These are phyloP conservation scores for Phytophthora pluvialis DNA, from an alignment of 352 stramenopile species.

Conservation along the genomic window DNA sequence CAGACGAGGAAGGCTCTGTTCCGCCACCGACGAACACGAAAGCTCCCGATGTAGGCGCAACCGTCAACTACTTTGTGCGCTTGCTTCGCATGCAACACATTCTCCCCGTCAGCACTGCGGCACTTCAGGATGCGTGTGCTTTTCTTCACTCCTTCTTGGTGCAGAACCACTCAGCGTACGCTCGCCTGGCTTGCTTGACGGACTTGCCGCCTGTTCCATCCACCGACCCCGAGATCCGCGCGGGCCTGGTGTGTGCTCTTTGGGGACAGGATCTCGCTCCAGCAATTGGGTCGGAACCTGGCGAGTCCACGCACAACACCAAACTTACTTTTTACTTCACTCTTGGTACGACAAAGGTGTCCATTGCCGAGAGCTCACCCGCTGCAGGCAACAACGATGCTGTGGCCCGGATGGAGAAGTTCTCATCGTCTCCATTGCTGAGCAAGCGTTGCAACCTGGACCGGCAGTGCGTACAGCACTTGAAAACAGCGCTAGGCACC, in stretches of 20 bases:
- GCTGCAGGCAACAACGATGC: conserved; percentile 29
- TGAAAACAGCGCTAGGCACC: conserved; percentile 46
- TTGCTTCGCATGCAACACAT: conserved; percentile 54
- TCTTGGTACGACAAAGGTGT: conserved; percentile 55
- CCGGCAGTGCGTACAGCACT: conserved; percentile 30
- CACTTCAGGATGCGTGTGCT: conserved; percentile 43
- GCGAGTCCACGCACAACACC: conserved; percentile 2
- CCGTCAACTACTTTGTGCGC: conserved; percentile 73
- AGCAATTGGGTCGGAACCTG: conserved; percentile 29
- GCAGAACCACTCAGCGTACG: conserved; percentile 65
- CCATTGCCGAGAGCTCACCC: conserved; percentile 25
- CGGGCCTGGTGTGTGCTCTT: conserved; percentile 60
- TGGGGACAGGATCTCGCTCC: conserved; percentile 69
- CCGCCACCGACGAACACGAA: conserved; percentile 10
- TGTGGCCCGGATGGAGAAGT: conserved; percentile 49
- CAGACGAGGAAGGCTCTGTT: conserved; percentile 4
- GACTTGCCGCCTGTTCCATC: conserved; percentile 49
- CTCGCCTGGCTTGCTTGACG: conserved; percentile 56
- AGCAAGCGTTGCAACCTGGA: conserved; percentile 52
- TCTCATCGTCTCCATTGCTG: conserved; percentile 55
- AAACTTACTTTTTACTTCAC: conserved; percentile 65
- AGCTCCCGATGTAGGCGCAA: conserved; percentile 18
- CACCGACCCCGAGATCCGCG: conserved; percentile 64
- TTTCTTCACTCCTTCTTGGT: conserved; percentile 66
- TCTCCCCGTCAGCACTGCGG: conserved; percentile 38